Evolutionary conservation across 495 filamentous ascomycete genomes (phyloP).

Genomic region (Podospora didyma): DNA sequence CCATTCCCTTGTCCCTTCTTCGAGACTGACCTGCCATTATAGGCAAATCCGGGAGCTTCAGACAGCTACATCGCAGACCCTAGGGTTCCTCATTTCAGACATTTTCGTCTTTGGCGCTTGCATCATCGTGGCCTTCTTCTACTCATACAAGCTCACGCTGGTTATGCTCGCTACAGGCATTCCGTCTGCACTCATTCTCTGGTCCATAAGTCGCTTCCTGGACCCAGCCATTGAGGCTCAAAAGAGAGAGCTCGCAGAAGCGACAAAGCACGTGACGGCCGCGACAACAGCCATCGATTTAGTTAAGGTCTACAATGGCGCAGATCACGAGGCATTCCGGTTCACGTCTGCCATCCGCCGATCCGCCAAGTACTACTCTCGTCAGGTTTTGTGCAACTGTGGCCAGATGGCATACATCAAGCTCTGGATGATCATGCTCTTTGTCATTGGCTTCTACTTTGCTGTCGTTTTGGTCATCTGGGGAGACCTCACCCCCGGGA

Average conservation of each 20-base stretch:
- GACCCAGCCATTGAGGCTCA: conserved; percentile 66
- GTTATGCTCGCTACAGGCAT: conserved; percentile 77
- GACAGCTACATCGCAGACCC: conserved; percentile 68
- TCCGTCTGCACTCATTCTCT: conserved; percentile 56
- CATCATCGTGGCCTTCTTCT: conserved; percentile 67
- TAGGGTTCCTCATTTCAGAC: conserved; percentile 66
- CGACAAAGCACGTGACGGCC: conserved; percentile 67
- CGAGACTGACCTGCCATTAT: too few relatives aligned
- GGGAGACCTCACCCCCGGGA: conserved; percentile 52
- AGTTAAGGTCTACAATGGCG: conserved; percentile 83
- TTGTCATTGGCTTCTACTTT: conserved; percentile 91
- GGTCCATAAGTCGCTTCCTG: conserved; percentile 54
- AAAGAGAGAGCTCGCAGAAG: conserved; percentile 60
- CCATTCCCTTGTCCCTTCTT: neutral
- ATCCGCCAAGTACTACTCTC: conserved; percentile 61
- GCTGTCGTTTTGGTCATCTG: conserved; percentile 61
- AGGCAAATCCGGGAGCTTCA: conserved; percentile 85
- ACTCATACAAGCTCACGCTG: conserved; percentile 80
- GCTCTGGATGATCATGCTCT: conserved; percentile 72
- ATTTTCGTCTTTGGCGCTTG: conserved; percentile 57
- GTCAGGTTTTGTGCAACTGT: conserved; percentile 64
- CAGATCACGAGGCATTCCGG: conserved; percentile 62
- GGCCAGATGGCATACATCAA: conserved; percentile 68
- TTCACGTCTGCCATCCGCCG: conserved; percentile 55
- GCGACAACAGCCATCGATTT: conserved; percentile 74